Conservation (phyloP, 129 eudicot species). For the Heracleum sosnowskyi region DNA sequence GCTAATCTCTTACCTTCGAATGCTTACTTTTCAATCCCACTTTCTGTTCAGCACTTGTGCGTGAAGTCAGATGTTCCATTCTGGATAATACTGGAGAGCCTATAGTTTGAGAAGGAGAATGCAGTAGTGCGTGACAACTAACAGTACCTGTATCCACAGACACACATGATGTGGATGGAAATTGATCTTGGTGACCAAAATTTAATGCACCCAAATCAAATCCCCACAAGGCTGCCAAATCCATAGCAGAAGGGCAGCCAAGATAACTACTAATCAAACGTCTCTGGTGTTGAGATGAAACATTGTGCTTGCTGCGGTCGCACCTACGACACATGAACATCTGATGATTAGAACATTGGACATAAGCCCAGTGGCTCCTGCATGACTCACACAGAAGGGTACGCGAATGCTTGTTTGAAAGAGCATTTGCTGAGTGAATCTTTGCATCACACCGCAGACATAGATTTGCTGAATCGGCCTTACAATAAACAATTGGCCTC, state of each 20-base stretch:
- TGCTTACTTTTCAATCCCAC: slow-evolving; percentile 10
- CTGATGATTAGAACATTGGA: slow-evolving; percentile 50
- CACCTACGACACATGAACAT: slow-evolving; percentile 70
- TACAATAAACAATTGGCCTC: slow-evolving; percentile 66
- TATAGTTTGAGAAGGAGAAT: neutral
- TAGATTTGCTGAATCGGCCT: slow-evolving; percentile 76
- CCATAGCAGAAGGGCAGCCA: slow-evolving; percentile 71
- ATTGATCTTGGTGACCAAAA: slow-evolving; percentile 14
- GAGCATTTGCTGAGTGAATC: slow-evolving; percentile 85
- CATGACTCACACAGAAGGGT: slow-evolving; percentile 68
- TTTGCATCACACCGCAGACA: slow-evolving; percentile 80
- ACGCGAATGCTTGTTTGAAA: slow-evolving; percentile 60
- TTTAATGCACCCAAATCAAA: slow-evolving; percentile 30
- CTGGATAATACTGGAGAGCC: slow-evolving; percentile 10
- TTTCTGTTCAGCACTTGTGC: slow-evolving; percentile 11
- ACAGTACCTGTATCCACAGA: slow-evolving; percentile 4
- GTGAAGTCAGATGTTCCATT: neutral
- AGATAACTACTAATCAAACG: slow-evolving; percentile 40
- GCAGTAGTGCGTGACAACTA: neutral
- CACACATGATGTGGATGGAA: slow-evolving; percentile 4
- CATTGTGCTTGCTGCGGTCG: slow-evolving; percentile 41
- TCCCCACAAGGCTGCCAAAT: slow-evolving; percentile 72
- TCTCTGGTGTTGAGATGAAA: slow-evolving; percentile 42
- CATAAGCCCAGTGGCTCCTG: slow-evolving; percentile 36
- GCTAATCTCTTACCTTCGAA: slow-evolving; percentile 8